Evolutionary conservation across 2,329 filamentous ascomycete species (phyloP), one percentile per base, ranked within the genome.

Genomic region (Mycosphaerella sp.): DNA sequence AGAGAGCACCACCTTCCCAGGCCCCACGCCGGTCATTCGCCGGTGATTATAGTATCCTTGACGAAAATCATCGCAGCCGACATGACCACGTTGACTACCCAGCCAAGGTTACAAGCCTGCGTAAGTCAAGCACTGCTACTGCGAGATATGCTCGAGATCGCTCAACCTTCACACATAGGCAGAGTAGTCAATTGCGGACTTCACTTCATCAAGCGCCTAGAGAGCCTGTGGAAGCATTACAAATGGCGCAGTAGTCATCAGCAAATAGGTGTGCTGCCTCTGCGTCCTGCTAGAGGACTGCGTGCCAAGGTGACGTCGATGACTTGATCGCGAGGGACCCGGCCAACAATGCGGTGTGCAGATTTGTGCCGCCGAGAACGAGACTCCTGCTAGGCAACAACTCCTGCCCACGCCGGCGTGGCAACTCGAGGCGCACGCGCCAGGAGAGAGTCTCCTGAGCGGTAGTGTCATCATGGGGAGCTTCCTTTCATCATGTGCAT

Each of bases 61-160:
- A 27, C 40, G 41, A 21, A 41, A 36, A 48, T 48, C 44, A n/a
- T 17, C 16, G 18, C 8, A 25, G 17, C 17, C 39, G 13, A 17
- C 17, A 12, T 18, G 39, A 41, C 16, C 17, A 41, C 16, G 39
- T 41, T 35, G 36, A 43, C 39, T 28, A 49, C 40, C 30, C 34
- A 37, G 47, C 40, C 47, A 49, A 37, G 40, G 40, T 25, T 43
- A 18, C 14, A 28, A 42, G 32, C 18, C 21, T 49, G 47, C 21
- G 18, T 13, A 36, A 49, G 21, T 41, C 47, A 49, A 49, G 47
- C 47, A 49, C 17, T 49, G 47, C 32, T 32, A 43, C 30, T 42
- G 40, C 40, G 36, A 49, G 47, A 49, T 49, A 43, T 25, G 25
- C 47, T 49, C 47, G 47, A 49, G 47, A 49, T 49, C 47, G 44